phyloP scores from a whole-genome alignment of 83 land plant species.

The Picea abies region DNA sequence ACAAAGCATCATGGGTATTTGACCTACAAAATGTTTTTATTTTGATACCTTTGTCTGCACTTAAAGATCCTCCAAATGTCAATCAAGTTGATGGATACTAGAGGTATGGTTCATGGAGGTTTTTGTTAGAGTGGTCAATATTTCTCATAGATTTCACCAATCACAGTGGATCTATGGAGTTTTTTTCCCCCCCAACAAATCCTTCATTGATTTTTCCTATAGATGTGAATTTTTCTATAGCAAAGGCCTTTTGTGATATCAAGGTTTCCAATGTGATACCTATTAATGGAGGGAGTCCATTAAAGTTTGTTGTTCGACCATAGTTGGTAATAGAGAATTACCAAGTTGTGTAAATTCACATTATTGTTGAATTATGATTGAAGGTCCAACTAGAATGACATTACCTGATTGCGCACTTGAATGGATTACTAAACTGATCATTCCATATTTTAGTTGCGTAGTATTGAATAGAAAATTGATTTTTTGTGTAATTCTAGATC shows the following conservation, averaged over 20 bases:
- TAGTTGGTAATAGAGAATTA: too few species aligned
- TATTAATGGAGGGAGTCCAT: too few species aligned
- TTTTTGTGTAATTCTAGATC: too few species aligned
- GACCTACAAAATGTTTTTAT: slow-evolving; percentile 90
- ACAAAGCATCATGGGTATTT: slow-evolving; percentile 85
- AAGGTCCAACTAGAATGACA: too few species aligned
- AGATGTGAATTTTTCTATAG: slow-evolving; percentile 73
- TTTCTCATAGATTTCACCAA: slow-evolving; percentile 84
- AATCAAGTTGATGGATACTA: slow-evolving; percentile 96
- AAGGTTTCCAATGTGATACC: slow-evolving; percentile 53
- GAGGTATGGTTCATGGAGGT: slow-evolving; percentile 89
- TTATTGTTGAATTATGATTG: too few species aligned
- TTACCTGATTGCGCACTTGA: too few species aligned
- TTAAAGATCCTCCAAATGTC: slow-evolving; percentile 82
- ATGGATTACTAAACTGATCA: too few species aligned
- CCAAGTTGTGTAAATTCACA: too few species aligned
- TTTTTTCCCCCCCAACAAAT: slow-evolving; percentile 90
- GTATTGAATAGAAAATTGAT: too few species aligned
- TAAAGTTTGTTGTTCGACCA: too few species aligned
- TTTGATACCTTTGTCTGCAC: slow-evolving; percentile 90
- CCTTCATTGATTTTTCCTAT: slow-evolving; percentile 88
- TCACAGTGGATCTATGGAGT: slow-evolving; percentile 98
- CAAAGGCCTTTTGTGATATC: slow-evolving; percentile 85
- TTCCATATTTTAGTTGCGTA: too few species aligned
- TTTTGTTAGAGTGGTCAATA: slow-evolving; percentile 86